phyloP scores from a whole-genome alignment of 371 early-diverging fungal species.

The Zychaea mexicana region DNA sequence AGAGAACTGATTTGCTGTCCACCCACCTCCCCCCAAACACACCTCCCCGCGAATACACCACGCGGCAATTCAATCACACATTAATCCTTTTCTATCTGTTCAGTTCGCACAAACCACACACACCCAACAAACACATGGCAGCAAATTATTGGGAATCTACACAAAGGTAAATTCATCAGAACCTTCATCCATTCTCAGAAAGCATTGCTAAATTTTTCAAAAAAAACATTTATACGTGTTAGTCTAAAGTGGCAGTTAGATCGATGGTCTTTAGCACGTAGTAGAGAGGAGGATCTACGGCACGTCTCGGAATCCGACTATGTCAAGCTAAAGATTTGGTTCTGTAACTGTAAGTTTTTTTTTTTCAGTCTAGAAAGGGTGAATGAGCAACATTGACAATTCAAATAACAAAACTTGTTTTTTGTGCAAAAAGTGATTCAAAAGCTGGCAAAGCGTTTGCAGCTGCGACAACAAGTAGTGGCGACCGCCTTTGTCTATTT shows the following conservation, averaged over 20 bases:
- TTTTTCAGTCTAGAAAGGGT: no score
- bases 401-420: not conserved
- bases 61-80: no score
- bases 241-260: conserved; percentile 73
- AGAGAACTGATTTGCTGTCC: no score
- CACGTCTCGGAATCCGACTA: conserved; percentile 60
- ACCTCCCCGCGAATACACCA: no score
- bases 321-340: conserved; percentile 69
- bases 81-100: not conserved
- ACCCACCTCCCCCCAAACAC: no score
- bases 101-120: not conserved
- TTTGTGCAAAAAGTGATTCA: conserved; percentile 74
- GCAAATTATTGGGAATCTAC: conserved; percentile 80
- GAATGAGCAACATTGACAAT: not conserved
- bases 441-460: conserved; percentile 73
- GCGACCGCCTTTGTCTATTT: conserved; percentile 89
- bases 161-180: conserved; percentile 51
- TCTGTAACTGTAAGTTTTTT: conserved; percentile 63
- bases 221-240: not conserved
- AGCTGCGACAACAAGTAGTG: conserved; percentile 80
- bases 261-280: conserved; percentile 52
- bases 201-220: not conserved
- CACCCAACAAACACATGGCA: no score
- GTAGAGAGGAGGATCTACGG: conserved; percentile 61
- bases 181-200: no score